Evolutionary conservation across 495 filamentous ascomycete species (phyloP).

Genomic region (Penicillium macrosclerotiorum): DNA sequence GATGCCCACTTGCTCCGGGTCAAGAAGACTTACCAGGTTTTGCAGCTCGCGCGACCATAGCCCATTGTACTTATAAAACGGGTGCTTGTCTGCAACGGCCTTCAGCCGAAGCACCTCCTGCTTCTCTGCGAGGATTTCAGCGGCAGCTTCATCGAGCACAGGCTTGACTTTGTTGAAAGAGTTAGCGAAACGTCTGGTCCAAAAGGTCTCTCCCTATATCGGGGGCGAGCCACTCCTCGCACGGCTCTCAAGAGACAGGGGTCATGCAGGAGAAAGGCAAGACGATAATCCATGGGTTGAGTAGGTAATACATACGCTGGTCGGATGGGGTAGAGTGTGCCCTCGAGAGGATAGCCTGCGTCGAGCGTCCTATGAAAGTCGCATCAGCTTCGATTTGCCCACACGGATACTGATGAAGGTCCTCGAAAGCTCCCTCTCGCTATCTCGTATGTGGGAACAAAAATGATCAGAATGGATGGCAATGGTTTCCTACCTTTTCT

Average conservation of each 20-base stretch:
- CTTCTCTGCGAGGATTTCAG: slow-evolving; percentile 42
- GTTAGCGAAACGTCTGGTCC: slow-evolving; percentile 11
- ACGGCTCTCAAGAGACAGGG: no score
- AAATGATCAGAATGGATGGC: no score
- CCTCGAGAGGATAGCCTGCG: slow-evolving; percentile 77
- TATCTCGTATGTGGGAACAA: no score
- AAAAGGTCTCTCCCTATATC: no score
- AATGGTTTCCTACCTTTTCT: slow-evolving; percentile 52
- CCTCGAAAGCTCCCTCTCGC: no score
- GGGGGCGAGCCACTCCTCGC: no score
- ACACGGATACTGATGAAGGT: background rate
- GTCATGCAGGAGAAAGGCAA: no score
- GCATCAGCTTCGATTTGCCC: slow-evolving; percentile 7
- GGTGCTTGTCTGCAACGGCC: slow-evolving; percentile 71
- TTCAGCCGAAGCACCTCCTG: slow-evolving; percentile 54
- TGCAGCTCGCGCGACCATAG: slow-evolving; percentile 84
- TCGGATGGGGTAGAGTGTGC: slow-evolving; percentile 82
- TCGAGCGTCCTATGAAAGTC: slow-evolving; percentile 50
- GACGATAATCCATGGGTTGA: no score
- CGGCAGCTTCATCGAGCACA: slow-evolving; percentile 42
- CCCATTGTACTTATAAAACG: slow-evolving; percentile 94
- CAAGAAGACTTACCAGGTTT: no score
- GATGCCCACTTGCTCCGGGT: no score
- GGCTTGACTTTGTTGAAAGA: slow-evolving; percentile 33
- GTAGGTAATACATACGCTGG: slow-evolving; percentile 56